Base-by-base conservation (phyloP, 208 protist species). In the Naegleria lovaniensis region DNA sequence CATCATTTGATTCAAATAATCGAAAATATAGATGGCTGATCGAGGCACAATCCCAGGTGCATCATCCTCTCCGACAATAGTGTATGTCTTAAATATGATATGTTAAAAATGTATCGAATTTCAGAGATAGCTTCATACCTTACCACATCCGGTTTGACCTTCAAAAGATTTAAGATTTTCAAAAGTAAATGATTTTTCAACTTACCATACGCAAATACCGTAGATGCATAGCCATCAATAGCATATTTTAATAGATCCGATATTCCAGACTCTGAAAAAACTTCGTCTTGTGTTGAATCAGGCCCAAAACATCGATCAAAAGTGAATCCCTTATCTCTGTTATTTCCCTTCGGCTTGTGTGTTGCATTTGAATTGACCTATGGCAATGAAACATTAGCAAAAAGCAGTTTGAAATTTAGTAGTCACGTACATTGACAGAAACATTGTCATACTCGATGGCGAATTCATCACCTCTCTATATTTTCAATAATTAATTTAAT, bases 191-290 rank as follows among this genome's bases (percentile, higher is more conserved):
- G 1, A 36, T 22, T 33, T 51, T 96, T 96, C 22, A 95, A 97
- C 92, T 97, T 95, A 22, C 96, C 96, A 93, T 97, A 98, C 91
- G 95, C 96, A 43, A 98, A 93, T 7, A 98, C 91, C 11, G 96
- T 97, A 36, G 96, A 94, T 39, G 96, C 94, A 79, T 94, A 93
- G 0, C 96, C 96, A n/a, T 93, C 90, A 43, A 95, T 91, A 29
- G 96, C 96, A 67, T 95, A 94, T 58, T 97, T 95, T 92, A 95
- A 96, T 91, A 95, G 93, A 2, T 91, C 89, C 5, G 87, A 79
- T 33, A 97, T 93, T 58, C 93, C 91, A 38, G 94, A 40, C 76
- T 88, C 39, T 9, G 92, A 39, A 89, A 96, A 97, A 41, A 95
- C 83, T 13, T 94, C 93, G 79, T 89, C 85, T 87, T 97, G 95